These are phyloP conservation scores for Ajuga chamaepitys DNA, from an alignment of 257 asterid genomes.

Conservation along the genomic window DNA sequence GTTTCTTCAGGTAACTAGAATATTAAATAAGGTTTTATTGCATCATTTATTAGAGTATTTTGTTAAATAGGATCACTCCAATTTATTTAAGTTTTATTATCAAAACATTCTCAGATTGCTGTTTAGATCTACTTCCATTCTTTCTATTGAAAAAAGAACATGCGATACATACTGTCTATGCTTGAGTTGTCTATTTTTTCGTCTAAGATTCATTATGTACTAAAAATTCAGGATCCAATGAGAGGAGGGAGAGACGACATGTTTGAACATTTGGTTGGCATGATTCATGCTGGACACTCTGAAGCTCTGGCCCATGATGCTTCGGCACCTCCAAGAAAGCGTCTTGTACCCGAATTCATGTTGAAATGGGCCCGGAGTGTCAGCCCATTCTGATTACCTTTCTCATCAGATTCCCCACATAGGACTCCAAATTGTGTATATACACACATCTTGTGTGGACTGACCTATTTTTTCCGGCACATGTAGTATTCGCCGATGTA, in stretches of 20 bases:
- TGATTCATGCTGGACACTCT: constrained; percentile 62
- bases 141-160: no score
- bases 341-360: constrained; percentile 93
- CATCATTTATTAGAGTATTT: not conserved
- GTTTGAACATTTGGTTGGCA: constrained; percentile 64
- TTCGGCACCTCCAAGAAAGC: constrained; percentile 57
- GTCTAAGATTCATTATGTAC: constrained; percentile 1
- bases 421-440: not conserved
- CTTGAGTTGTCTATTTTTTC: not conserved
- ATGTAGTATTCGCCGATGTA: not conserved
- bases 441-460: not conserved
- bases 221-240: constrained; percentile 77
- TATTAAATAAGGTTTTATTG: not conserved
- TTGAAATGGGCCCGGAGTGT: constrained; percentile 53
- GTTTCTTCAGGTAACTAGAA: constrained; percentile 71
- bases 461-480: constrained; percentile 13
- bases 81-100: not conserved
- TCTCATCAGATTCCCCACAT: not conserved
- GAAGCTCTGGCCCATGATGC: constrained; percentile 62
- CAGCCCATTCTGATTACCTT: constrained; percentile 60
- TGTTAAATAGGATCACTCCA: not conserved
- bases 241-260: constrained; percentile 80
- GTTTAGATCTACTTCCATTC: no score
- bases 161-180: no score
- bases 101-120: no score